Evolutionary conservation across 495 filamentous ascomycete species (phyloP).

Genomic region (Choiromyces venosus): DNA sequence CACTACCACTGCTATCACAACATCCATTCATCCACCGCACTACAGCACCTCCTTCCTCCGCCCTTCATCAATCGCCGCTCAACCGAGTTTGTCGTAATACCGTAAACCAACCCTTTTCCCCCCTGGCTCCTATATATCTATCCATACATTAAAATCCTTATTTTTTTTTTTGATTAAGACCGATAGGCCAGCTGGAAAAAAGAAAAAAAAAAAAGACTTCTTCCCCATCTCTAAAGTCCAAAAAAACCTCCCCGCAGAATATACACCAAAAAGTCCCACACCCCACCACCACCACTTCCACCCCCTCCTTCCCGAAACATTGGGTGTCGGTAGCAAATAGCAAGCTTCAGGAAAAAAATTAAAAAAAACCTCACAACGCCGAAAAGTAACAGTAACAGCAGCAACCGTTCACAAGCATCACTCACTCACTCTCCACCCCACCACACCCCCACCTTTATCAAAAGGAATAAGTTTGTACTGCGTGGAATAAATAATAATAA

Average conservation of each 20-base stretch:
- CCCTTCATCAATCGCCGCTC: background rate
- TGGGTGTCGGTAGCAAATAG: background rate
- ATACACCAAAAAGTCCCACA: background rate
- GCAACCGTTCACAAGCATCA: background rate
- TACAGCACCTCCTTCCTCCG: background rate
- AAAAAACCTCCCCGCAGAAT: background rate
- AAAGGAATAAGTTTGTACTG: background rate
- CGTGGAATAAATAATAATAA: conserved; percentile 24
- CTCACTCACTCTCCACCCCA: background rate
- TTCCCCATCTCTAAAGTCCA: background rate
- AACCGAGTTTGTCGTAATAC: background rate
- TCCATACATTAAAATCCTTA: background rate
- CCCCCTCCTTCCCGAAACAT: background rate
- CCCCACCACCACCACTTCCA: no score
- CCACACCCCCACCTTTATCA: background rate
- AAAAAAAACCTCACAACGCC: background rate
- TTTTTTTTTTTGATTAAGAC: background rate
- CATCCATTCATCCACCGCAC: background rate
- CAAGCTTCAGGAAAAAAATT: background rate
- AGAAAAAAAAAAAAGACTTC: background rate
- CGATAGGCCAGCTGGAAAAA: background rate
- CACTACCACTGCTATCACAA: background rate
- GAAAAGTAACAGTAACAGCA: no score
- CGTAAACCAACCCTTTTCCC: background rate
- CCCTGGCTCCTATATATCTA: background rate